Evolutionary conservation across 805 yeast species (phyloP).

Genomic region (Candida orba): DNA sequence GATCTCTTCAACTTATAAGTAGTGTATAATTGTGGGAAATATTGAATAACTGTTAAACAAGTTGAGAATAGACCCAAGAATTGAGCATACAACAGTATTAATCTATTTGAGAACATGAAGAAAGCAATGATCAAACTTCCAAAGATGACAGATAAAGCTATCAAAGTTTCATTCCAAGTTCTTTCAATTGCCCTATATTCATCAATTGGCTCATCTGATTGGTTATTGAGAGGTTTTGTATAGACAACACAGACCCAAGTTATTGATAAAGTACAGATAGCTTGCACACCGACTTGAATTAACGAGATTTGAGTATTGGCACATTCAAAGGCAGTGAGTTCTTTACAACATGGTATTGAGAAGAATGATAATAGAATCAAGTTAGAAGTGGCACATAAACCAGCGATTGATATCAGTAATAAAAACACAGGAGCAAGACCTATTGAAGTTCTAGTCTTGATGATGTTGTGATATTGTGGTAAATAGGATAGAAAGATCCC

Average conservation of each 20-base stretch:
- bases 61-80: constrained; percentile 62
- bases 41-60: constrained; percentile 57
- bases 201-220: constrained; percentile 29
- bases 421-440: constrained; percentile 73
- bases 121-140: constrained; percentile 29
- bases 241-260: constrained; percentile 43
- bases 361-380: constrained; percentile 52
- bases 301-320: constrained; percentile 58
- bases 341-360: constrained; percentile 55
- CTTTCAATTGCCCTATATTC: constrained; percentile 36
- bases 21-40: constrained; percentile 71
- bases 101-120: constrained; percentile 8
- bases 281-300: constrained; percentile 59
- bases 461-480: constrained; percentile 66
- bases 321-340: constrained; percentile 48
- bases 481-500: constrained; percentile 67
- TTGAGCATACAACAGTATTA: constrained; percentile 41
- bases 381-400: constrained; percentile 62
- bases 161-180: constrained; percentile 35
- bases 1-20: constrained; percentile 66
- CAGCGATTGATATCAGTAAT: constrained; percentile 62
- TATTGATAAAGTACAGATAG: constrained; percentile 50
- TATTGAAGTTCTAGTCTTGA: constrained; percentile 55
- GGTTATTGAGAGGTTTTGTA: constrained; percentile 27
- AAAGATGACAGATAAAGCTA: constrained; percentile 29